phyloP scores from a whole-genome alignment of 345 rosid genomes.

The Citrus mangshanensis region DNA sequence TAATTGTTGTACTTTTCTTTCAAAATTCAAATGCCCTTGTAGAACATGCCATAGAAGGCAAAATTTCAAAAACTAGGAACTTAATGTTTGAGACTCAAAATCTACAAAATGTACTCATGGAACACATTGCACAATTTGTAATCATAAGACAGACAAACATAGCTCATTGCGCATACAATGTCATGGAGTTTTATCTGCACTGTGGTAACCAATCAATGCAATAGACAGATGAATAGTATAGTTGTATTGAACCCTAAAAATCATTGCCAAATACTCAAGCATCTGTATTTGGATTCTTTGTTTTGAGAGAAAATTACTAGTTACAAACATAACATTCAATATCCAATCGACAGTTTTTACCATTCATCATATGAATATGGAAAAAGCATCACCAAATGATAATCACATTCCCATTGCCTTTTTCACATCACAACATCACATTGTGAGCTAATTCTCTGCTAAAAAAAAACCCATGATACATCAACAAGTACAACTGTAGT shows the following conservation, averaged over 20 bases:
- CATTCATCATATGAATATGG: neutral
- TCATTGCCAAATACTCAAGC: neutral
- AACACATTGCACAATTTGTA: neutral
- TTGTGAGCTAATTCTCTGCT: neutral
- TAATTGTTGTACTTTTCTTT: neutral
- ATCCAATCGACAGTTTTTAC: neutral
- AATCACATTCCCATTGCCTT: neutral
- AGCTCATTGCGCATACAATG: neutral
- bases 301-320: neutral
- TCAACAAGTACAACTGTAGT: neutral
- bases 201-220: neutral
- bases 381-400: neutral
- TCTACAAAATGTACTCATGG: neutral
- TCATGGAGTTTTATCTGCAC: neutral
- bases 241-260: neutral
- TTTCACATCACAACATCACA: neutral
- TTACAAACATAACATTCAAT: neutral
- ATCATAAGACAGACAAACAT: neutral
- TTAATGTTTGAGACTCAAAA: neutral
- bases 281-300: neutral
- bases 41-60: neutral
- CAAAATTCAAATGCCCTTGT: neutral
- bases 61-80: neutral
- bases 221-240: too few relatives aligned
- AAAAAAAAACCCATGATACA: neutral